These are phyloP conservation scores for Neonectria faginata DNA, from an alignment of 2,329 filamentous ascomycete species.

Conservation along the genomic window DNA sequence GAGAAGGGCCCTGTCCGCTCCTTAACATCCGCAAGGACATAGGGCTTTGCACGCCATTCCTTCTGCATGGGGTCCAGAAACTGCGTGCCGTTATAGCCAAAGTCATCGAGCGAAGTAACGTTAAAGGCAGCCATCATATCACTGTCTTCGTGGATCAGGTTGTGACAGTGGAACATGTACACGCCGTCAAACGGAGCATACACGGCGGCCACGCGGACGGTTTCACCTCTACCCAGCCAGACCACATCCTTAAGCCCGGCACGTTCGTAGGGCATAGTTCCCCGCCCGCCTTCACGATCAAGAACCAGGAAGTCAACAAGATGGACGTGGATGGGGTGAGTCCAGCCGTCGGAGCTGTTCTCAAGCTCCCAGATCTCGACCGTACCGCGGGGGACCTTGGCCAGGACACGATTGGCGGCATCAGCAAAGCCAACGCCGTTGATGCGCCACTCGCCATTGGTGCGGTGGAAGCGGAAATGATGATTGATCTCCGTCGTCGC, in stretches of 20 bases:
- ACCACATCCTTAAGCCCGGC: constrained; percentile 69
- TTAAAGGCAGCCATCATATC: constrained; percentile 63
- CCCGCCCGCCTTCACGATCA: constrained; percentile 57
- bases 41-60: constrained; percentile 22
- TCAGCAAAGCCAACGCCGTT: constrained; percentile 60
- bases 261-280: constrained; percentile 61
- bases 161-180: constrained; percentile 64
- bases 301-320: constrained; percentile 69
- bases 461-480: constrained; percentile 59
- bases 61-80: constrained; percentile 29
- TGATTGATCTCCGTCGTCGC: constrained; percentile 53
- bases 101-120: constrained; percentile 51
- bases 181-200: constrained; percentile 66
- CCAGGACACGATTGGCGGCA: constrained; percentile 60
- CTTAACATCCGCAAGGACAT: background rate
- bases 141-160: constrained; percentile 58
- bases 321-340: constrained; percentile 69
- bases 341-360: constrained; percentile 62
- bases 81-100: constrained; percentile 50
- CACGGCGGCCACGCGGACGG: constrained; percentile 61
- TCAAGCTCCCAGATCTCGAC: constrained; percentile 63
- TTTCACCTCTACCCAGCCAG: constrained; percentile 64
- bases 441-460: constrained; percentile 61
- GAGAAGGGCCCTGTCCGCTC: constrained; percentile 19
- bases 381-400: constrained; percentile 58